Evolutionary conservation across 2,329 filamentous ascomycete genomes (phyloP), one percentile per base, ranked within the genome.

Genomic region (Penicillium sp.): DNA sequence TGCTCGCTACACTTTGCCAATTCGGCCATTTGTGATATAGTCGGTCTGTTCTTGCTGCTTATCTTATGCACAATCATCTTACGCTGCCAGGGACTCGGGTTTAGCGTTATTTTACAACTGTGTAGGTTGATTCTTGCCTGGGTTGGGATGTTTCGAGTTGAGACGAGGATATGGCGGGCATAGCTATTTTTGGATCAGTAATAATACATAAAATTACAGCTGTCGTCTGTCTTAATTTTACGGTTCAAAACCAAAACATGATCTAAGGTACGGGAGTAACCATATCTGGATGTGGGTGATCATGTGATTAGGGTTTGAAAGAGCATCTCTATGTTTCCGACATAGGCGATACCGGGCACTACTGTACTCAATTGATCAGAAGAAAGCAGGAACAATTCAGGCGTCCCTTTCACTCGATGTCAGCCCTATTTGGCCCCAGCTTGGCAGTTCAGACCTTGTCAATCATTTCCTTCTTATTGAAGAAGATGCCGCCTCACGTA

Each of bases 21-120:
- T 15, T 42, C 29, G 24, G 39, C 39, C 24, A 42, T 42, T 42
- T 42, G 39, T 3, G 39, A 42, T 42, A 24, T 42, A 20, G 39
- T 42, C 23, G 29, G 39, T 29, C 39, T 30, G 15, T 42, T 42
- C 24, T 34, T 42, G 24, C 39, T 27, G 15, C 15, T 29, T 42
- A 17, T 29, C 39, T 29, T 29, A 24, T 42, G 24, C 17, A 30
- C n/a, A 42, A 42, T 42, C 24, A 42, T 18, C 23, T 42, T 20
- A 42, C 24, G 39, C 39, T 42, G 39, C 39, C n/a, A 10, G 13
- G 39, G n/a, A n/a, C 18, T 29, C 23, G 29, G 24, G 24, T 42
- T 42, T 42, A 8, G 39, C 8, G 39, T 24, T 13, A 42, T 42
- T 18, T 42, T 20, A n/a, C n/a, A n/a, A n/a, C n/a, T n/a, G n/a